Conservation (phyloP, 106 monocot genomes). For the Triglochin maritima region DNA sequence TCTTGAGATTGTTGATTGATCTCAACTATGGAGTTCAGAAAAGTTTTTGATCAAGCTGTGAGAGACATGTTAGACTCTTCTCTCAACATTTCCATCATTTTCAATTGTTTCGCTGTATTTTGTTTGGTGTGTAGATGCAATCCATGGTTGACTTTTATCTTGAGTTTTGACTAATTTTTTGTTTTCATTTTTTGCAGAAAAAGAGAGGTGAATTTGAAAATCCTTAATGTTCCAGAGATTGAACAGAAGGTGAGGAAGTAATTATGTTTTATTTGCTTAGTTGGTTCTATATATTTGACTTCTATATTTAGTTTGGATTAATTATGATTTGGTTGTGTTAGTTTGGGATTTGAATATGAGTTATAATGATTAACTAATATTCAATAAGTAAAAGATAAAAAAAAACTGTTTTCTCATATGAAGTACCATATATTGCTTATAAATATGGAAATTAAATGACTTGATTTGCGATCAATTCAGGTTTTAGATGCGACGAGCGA, state of each 20-base stretch:
- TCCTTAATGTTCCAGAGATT: conserved; percentile 94
- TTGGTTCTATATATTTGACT: no score
- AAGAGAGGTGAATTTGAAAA: conserved; percentile 96
- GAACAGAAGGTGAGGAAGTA: conserved; percentile 69
- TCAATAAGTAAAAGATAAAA: no score
- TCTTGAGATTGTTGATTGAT: no score
- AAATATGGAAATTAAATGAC: no score
- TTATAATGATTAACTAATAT: no score
- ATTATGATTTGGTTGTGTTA: no score
- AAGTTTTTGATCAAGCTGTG: conserved; percentile 80
- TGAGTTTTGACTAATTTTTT: neutral
- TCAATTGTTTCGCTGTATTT: neutral
- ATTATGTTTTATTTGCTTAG: no score
- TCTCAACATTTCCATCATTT: neutral
- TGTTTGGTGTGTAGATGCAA: no score
- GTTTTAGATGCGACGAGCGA: conserved; percentile 95
- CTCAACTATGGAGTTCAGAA: conserved; percentile 84
- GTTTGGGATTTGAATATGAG: no score
- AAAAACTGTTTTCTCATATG: no score
- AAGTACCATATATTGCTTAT: no score
- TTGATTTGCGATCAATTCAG: conserved; percentile 12
- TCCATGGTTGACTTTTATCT: neutral
- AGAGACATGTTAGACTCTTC: conserved; percentile 64
- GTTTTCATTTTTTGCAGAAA: conserved; percentile 38
- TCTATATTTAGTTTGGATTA: no score